Base-by-base conservation (phyloP, 2,329 filamentous ascomycete genomes). In the Fusarium caatingaense region DNA sequence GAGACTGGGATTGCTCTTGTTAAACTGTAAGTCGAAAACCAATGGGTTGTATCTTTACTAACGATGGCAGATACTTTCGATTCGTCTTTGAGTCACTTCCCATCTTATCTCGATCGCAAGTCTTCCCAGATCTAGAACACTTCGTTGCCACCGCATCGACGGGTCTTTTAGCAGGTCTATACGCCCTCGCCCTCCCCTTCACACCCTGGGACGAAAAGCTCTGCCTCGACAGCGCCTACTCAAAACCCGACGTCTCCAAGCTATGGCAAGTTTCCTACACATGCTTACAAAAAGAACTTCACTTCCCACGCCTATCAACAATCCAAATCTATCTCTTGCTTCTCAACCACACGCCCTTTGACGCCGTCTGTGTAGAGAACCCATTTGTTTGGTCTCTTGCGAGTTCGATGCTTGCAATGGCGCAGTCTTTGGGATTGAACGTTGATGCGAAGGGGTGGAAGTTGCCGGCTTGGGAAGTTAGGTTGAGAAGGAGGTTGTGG, bases 181-280 rank as follows among this genome's bases (percentile, higher is more conserved):
- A 60, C 18, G 56, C 51, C 1, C 56, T 60, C 3, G 41, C 56
- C 16, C 10, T 60, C 11, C 56, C 56, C 3, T 60, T 60, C 25
- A 60, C 56, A 4, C 56, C 56, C 1, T 60, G 51, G 51, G 56
- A 60, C 8, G 56, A 60, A 21, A 60, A 60, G 3, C 51, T 60
- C 13, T 60, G 56, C 13, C 56, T 57, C 4, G 56, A 60, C 8
- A 60, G 56, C 7, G 56, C 56, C 3, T 60, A 60, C 28, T 60
- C 42, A 13, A 60, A 60, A 13, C 56, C 56, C 0, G 41, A 60
- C 18, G 2, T 57, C 0, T 13, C 34, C 11, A 30, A 60, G 5
- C 30, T 60, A 0, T 60, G 56, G 56, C 56, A 60, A 16, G 25
- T 60, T 1, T 60, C 56, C 0, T 60, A 60, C 9, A 60, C 51